Evolutionary conservation across 768 basidiomycete genomes (phyloP), one percentile per base, ranked within the genome.

Genomic region (Rhodocollybia butyracea): DNA sequence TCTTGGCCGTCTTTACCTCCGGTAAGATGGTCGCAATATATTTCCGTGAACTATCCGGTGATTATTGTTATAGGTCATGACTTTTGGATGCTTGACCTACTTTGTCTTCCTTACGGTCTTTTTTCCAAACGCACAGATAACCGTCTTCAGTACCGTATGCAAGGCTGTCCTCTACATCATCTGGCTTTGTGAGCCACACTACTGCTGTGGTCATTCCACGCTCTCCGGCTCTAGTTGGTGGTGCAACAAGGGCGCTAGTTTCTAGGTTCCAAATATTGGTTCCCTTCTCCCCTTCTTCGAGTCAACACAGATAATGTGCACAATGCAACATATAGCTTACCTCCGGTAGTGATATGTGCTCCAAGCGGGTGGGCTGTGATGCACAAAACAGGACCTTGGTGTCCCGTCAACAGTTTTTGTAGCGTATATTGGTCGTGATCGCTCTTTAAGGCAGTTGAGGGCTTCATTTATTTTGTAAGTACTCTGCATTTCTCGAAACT

Each of bases 171-270:
- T 53, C 51, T 5, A n/a, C 22, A 26, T 39, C n/a, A 19, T 53
- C 51, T 12, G 21, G 22, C 12, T 19, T 24, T 40, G 29, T 39
- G 13, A 53, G n/a, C 51, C 51, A 53, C 3, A 42, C 36, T 11
- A 53, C 27, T 5, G 51, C 51, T 3, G 38, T 53, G 11, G 51
- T 53, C 6, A 31, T 29, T 22, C 51, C 51, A 5, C 51, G 51
- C 15, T 51, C 48, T 4, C 19, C 31, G 11, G 34, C 30, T 10
- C n/a, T 22, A 5, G 48, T 36, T 13, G 48, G 48, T 12, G 39
- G 5, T 5, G 5, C 3, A 19, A 52, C 8, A 2, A 10, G 26
- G 3, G 3, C 15, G n/a, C 19, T 26, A n/a, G 24, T 43, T 15
- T 12, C 19, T 19, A 52, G 24, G 24, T 52, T 12, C 51, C 51